phyloP scores from a whole-genome alignment of 495 filamentous ascomycete species.

The Cercophora samala region DNA sequence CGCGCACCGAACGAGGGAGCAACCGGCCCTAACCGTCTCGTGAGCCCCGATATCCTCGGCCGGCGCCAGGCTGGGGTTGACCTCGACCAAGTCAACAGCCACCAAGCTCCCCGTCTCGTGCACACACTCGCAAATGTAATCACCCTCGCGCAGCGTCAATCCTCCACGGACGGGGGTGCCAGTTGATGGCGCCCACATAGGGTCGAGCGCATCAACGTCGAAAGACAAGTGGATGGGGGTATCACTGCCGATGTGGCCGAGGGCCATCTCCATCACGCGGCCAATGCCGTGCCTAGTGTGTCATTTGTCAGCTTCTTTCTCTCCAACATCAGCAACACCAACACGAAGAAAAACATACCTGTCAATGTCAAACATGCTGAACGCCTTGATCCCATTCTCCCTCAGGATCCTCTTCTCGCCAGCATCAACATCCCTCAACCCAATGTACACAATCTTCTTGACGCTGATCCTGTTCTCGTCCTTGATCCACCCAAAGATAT shows the following conservation, averaged over 20 bases:
- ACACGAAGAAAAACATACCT: constrained; percentile 45
- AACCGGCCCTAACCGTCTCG: constrained; percentile 87
- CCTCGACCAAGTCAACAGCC: constrained; percentile 92
- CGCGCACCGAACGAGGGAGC: constrained; percentile 85
- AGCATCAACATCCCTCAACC: constrained; percentile 84
- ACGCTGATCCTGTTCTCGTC: constrained; percentile 56
- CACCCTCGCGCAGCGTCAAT: constrained; percentile 89
- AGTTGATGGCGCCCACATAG: constrained; percentile 92
- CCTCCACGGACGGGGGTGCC: constrained; percentile 96
- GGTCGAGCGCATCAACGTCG: constrained; percentile 95
- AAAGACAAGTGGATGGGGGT: constrained; percentile 96
- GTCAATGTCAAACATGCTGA: constrained; percentile 98
- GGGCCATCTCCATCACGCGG: constrained; percentile 93
- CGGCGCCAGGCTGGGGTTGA: constrained; percentile 81
- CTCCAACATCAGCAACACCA: constrained; percentile 1
- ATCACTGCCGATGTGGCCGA: constrained; percentile 88
- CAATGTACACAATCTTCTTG: constrained; percentile 95
- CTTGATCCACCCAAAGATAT: constrained; percentile 85
- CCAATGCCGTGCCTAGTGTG: constrained; percentile 84
- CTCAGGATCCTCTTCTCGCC: constrained; percentile 87
- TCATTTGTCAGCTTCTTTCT: background rate
- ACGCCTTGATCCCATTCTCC: constrained; percentile 88
- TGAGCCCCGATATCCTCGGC: constrained; percentile 62
- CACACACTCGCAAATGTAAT: constrained; percentile 96
- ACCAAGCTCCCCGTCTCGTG: constrained; percentile 89